Evolutionary conservation across 164 flowering plant genomes (phyloP).

Genomic region (Nymphaea colorata): DNA sequence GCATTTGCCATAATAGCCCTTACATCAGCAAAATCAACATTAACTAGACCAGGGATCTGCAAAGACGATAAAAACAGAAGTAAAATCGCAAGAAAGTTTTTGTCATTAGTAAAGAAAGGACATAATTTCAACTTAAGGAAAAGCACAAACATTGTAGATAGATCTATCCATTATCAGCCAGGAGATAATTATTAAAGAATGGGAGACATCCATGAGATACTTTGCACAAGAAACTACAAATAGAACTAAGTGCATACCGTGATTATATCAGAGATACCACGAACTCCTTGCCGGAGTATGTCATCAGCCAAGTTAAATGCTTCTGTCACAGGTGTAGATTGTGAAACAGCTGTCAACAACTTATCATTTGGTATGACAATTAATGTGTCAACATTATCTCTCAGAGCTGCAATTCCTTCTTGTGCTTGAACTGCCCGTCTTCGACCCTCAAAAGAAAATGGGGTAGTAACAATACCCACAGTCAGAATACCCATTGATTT

Average conservation of each 20-base stretch:
- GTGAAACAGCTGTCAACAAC: slow-evolving; percentile 79
- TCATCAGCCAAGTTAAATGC: slow-evolving; percentile 96
- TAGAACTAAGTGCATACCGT: slow-evolving; percentile 35
- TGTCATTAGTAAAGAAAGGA: not conserved
- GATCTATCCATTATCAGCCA: too few relatives aligned
- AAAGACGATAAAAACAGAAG: not conserved
- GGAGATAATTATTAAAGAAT: too few relatives aligned
- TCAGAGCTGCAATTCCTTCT: slow-evolving; percentile 91
- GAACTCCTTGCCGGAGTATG: slow-evolving; percentile 92
- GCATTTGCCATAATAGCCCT: slow-evolving; percentile 81
- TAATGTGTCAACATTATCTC: slow-evolving; percentile 85
- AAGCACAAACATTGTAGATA: too few relatives aligned
- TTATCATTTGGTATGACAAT: slow-evolving; percentile 97
- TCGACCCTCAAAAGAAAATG: slow-evolving; percentile 91
- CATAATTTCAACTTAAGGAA: too few relatives aligned
- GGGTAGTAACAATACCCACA: slow-evolving; percentile 93
- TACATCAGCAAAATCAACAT: slow-evolving; percentile 84
- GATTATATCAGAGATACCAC: slow-evolving; percentile 94
- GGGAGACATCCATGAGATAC: too few relatives aligned
- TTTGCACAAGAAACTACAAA: too few relatives aligned
- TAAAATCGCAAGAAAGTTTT: not conserved
- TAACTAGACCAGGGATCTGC: slow-evolving; percentile 67
- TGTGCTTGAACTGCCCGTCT: slow-evolving; percentile 90
- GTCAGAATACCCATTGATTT: slow-evolving; percentile 92
- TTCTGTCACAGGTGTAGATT: slow-evolving; percentile 90